Base-by-base conservation (phyloP, 495 filamentous ascomycete genomes). In the Viridothelium virens region DNA sequence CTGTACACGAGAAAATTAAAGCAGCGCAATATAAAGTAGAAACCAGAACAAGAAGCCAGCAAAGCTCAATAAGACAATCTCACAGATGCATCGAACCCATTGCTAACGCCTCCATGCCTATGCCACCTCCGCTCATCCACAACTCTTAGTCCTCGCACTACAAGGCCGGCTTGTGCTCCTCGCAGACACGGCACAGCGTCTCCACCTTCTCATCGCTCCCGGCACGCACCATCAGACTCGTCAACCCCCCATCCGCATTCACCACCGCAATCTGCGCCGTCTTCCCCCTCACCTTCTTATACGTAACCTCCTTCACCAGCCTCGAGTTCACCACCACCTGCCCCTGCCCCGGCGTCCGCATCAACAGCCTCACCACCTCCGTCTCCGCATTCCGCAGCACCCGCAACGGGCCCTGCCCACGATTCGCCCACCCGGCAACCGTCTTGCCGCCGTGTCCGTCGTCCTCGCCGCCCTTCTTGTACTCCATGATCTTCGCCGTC, bases 301-400 rank as follows among this genome's bases (percentile, higher is more conserved):
- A 72, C 14, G 65, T 36, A 6, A 65, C 56, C 1, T 59, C 50
- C 47, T 38, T 34, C 10, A 70, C 4, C 46, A 64, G 56, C n/a
- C 31, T 14, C 48, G 69, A 71, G 50, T 74, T 74, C 61, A 73
- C 65, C 25, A 67, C 64, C 38, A 68, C 41, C n/a, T 61, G 65
- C 9, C 73, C 73, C 11, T 65, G 38, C 4, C 69, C 69, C 34
- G 66, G 33, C 12, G 65, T 64, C 37, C 71, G 68, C 38, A 70
- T 63, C 36, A 75, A 47, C 7, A 75, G 36, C 16, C 73, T 59
- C n/a, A 66, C 63, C 14, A 69, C 67, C 33, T 72, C 72, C 4
- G 68, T 71, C n/a, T 44, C 53, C 64, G 72, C 71, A 67, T 75
- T 69, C 64, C 67, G 69, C 44, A 75, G 64, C 33, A 75, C 62